Conservation (phyloP, 2,329 filamentous ascomycete genomes). For the Balansia obtecta region DNA sequence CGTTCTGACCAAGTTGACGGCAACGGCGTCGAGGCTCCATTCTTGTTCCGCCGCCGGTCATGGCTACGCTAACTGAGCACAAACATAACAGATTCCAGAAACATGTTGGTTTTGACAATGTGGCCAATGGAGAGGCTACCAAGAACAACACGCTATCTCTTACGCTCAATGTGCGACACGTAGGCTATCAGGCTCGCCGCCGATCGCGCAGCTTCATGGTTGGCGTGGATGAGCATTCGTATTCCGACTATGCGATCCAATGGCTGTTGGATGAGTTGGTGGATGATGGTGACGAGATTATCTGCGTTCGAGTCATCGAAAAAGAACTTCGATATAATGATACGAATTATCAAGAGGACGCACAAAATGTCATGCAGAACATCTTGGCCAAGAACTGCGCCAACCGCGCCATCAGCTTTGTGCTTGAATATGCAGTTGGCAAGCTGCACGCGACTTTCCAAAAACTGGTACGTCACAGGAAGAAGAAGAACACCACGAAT, state of each 20-base stretch:
- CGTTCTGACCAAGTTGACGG: not conserved
- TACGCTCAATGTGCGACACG: conserved; percentile 75
- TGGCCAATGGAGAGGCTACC: conserved; percentile 43
- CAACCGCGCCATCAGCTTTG: conserved; percentile 72
- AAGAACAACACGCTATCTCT: conserved; percentile 54
- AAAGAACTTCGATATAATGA: conserved; percentile 62
- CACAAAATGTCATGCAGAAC: conserved; percentile 57
- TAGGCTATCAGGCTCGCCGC: conserved; percentile 69
- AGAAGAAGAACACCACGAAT: no score
- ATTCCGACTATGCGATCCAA: conserved; percentile 83
- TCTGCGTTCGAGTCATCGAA: conserved; percentile 80
- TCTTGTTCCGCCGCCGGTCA: conserved; percentile 13
- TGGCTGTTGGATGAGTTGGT: conserved; percentile 89
- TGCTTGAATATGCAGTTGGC: conserved; percentile 78
- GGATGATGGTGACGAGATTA: conserved; percentile 85
- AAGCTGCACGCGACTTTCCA: conserved; percentile 87
- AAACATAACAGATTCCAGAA: conserved; percentile 39
- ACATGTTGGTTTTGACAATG: conserved; percentile 50
- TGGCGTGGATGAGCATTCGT: conserved; percentile 80
- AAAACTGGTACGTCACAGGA: conserved; percentile 54
- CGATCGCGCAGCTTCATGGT: conserved; percentile 82
- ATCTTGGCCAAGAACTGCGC: conserved; percentile 68
- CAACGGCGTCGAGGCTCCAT: not conserved
- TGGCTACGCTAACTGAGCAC: conserved; percentile 31
- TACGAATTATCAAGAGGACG: conserved; percentile 63